Percentiles rank a stretch among this genome's conserved stretches.
Conservation (phyloP, 1,284 basidiomycete genomes). For the Chalciporus sp. region DNA sequence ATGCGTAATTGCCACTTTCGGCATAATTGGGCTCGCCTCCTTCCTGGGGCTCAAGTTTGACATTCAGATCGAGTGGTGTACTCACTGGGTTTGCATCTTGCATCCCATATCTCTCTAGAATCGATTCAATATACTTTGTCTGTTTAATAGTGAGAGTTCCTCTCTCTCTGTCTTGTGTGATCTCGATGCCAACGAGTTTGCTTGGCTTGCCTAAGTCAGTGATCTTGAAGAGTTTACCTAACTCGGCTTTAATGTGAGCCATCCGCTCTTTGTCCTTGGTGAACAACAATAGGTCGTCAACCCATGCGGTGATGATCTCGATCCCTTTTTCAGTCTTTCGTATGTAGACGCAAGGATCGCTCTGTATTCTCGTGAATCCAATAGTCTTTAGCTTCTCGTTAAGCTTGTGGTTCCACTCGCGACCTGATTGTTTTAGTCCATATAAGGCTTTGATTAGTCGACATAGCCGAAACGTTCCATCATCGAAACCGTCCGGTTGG, state of each 20-base stretch:
- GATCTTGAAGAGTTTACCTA: background rate
- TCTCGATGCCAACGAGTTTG: background rate
- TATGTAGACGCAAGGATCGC: background rate
- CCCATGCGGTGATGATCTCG: conserved; percentile 2
- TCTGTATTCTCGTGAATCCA: conserved; percentile 23
- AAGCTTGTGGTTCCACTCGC: conserved; percentile 24
- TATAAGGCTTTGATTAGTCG: conserved; percentile 25
- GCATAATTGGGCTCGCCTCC: too few species aligned
- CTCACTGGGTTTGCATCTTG: background rate
- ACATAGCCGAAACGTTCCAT: conserved; percentile 20
- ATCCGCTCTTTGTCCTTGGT: background rate
- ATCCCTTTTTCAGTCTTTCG: background rate
- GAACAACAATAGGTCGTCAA: conserved; percentile 2
- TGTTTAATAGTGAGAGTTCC: background rate
- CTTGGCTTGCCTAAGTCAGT: conserved; percentile 2
- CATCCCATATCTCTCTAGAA: background rate
- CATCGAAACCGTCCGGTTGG: conserved; percentile 34
- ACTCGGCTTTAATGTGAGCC: background rate
- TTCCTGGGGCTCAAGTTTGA: background rate
- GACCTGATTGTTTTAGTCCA: conserved; percentile 32
- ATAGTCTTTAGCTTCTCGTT: background rate
- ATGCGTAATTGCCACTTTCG: background rate
- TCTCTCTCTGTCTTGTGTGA: background rate
- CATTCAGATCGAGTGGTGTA: background rate
- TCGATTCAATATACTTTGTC: background rate